Percentiles rank a stretch among this genome's conserved stretches.
phyloP scores from a whole-genome alignment of 2,329 filamentous ascomycete species.

The Endoconidiophora laricicola region DNA sequence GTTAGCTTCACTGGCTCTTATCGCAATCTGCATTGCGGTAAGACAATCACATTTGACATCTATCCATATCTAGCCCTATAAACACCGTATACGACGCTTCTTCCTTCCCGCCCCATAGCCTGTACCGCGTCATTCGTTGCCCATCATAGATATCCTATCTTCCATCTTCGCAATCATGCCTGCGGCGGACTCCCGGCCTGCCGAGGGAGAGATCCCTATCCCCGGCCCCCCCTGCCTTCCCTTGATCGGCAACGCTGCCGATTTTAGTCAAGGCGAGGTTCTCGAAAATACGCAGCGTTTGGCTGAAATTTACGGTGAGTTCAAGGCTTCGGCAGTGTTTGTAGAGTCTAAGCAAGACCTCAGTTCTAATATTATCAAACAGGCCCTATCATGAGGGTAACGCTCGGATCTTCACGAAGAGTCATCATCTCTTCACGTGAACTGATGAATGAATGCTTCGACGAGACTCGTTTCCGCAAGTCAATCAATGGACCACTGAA shows the following conservation, averaged over 20 bases:
- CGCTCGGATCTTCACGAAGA: conserved; percentile 28
- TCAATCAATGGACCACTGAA: conserved; percentile 30
- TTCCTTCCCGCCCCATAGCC: neutral
- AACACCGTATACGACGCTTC: neutral
- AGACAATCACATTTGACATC: neutral
- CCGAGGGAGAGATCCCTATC: conserved; percentile 27
- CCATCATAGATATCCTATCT: conserved; percentile 2
- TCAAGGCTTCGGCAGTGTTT: neutral
- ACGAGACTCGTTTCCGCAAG: conserved; percentile 52
- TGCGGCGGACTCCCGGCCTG: neutral
- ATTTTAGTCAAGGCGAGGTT: conserved; percentile 44
- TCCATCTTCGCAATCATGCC: conserved; percentile 5
- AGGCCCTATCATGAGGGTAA: conserved; percentile 46
- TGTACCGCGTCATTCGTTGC: neutral
- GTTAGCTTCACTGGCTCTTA: too few relatives aligned
- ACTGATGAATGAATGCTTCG: conserved; percentile 45
- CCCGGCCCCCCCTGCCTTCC: conserved; percentile 48
- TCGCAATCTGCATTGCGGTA: too few relatives aligned
- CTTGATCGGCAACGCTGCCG: conserved; percentile 46
- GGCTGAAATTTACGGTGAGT: conserved; percentile 47
- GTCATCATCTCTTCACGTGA: conserved; percentile 36
- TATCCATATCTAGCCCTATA: neutral
- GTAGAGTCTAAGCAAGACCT: neutral
- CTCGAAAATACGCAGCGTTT: conserved; percentile 37
- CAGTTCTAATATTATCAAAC: neutral